Percentiles rank a stretch among this genome's conserved stretches.
phyloP scores from a whole-genome alignment of 2,329 filamentous ascomycete species.

The Arthrobotrys conoides region DNA sequence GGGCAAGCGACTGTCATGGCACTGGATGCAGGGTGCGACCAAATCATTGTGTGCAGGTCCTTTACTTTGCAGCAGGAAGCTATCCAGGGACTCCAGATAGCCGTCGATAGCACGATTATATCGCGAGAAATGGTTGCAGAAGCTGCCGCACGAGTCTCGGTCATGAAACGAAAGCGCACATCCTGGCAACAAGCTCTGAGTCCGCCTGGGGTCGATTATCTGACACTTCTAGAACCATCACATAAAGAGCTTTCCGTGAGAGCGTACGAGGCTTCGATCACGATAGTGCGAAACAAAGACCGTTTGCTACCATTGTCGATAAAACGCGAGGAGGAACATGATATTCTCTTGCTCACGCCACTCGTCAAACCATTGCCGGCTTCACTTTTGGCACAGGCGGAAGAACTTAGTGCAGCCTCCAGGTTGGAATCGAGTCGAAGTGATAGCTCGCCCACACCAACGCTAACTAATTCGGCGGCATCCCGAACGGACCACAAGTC shows the following conservation, averaged over 20 bases:
- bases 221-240: constrained; percentile 83
- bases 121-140: constrained; percentile 82
- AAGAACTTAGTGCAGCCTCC: constrained; percentile 26
- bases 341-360: constrained; percentile 73
- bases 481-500: constrained; percentile 46
- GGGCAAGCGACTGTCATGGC: constrained; percentile 98
- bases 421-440: constrained; percentile 59
- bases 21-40: constrained; percentile 92
- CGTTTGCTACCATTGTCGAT: constrained; percentile 79
- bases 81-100: constrained; percentile 85
- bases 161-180: constrained; percentile 88
- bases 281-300: constrained; percentile 90
- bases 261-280: constrained; percentile 93
- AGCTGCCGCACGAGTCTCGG: constrained; percentile 83
- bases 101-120: constrained; percentile 92
- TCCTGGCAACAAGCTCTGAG: constrained; percentile 94
- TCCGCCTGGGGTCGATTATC: constrained; percentile 78
- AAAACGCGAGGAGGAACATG: constrained; percentile 59
- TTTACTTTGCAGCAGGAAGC: constrained; percentile 58
- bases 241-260: constrained; percentile 85
- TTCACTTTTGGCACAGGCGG: constrained; percentile 55
- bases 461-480: constrained; percentile 60
- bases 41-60: constrained; percentile 83
- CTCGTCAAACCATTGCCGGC: constrained; percentile 69
- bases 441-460: constrained; percentile 70